Conservation (phyloP, 1,284 basidiomycete species). For the Abortiporus biennis region DNA sequence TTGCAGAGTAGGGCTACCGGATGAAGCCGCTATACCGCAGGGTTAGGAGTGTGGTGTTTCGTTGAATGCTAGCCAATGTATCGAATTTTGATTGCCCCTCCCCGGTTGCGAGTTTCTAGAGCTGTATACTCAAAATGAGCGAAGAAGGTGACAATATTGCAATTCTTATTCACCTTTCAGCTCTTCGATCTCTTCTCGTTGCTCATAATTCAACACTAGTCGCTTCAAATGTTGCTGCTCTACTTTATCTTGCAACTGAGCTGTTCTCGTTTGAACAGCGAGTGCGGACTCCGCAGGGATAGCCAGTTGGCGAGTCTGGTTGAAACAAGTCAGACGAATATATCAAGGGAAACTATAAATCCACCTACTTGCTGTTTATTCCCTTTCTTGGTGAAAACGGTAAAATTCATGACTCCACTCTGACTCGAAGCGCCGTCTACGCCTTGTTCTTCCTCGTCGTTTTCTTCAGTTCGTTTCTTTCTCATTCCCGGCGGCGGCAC, state of each 20-base stretch:
- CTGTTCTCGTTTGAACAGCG: constrained; percentile 83
- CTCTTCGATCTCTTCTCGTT: constrained; percentile 79
- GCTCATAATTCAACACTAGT: constrained; percentile 84
- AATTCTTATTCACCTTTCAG: constrained; percentile 50
- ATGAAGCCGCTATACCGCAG: too few relatives aligned
- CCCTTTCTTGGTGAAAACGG: constrained; percentile 88
- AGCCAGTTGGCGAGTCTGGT: constrained; percentile 76
- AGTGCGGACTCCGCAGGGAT: constrained; percentile 84
- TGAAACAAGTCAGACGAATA: constrained; percentile 9
- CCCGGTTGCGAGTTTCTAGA: constrained; percentile 59
- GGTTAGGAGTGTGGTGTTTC: too few relatives aligned
- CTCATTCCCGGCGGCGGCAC: constrained; percentile 60
- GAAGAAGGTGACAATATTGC: constrained; percentile 1
- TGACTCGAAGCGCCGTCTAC: constrained; percentile 28
- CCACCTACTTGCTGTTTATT: constrained; percentile 79
- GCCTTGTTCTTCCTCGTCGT: constrained; percentile 40
- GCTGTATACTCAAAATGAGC: constrained; percentile 31
- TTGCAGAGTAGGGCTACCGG: too few relatives aligned
- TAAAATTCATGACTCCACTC: constrained; percentile 81
- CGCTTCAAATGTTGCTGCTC: constrained; percentile 95
- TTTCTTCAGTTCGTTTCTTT: constrained; percentile 53
- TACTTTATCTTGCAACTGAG: constrained; percentile 87
- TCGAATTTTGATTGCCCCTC: constrained; percentile 65
- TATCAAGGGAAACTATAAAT: constrained; percentile 15
- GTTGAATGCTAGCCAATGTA: constrained; percentile 46